These are phyloP conservation scores for Limnanthes douglasii DNA, from an alignment of 345 rosid species.

Conservation along the genomic window DNA sequence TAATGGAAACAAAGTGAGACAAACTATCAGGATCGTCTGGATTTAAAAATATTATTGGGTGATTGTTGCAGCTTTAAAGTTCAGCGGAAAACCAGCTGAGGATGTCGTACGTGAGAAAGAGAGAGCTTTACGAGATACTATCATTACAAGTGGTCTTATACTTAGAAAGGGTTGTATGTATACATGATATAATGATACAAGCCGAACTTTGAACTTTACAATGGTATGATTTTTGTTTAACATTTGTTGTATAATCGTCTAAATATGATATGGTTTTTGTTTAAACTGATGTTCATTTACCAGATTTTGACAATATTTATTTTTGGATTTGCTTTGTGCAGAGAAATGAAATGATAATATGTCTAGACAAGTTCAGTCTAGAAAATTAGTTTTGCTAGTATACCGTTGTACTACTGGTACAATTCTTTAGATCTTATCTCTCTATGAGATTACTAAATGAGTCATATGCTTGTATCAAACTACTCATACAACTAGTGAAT, in stretches of 20 bases:
- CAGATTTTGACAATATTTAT: background rate
- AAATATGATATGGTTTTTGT: no score
- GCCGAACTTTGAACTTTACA: conserved; percentile 54
- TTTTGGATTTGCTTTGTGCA: conserved; percentile 6
- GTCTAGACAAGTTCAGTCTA: conserved; percentile 43
- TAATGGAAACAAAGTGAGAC: conserved; percentile 72
- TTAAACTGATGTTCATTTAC: background rate
- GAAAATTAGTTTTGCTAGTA: no score
- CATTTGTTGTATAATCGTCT: background rate
- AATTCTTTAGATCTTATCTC: no score
- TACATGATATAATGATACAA: conserved; percentile 88
- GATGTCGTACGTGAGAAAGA: conserved; percentile 40
- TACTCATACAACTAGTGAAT: no score
- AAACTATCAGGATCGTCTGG: conserved; percentile 61
- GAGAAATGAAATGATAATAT: conserved; percentile 63
- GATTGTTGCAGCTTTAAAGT: conserved; percentile 44
- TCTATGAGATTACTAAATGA: no score
- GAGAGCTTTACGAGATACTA: conserved; percentile 33
- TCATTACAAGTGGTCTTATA: conserved; percentile 47
- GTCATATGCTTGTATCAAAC: no score
- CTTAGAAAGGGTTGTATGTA: conserved; percentile 54
- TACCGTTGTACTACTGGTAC: no score
- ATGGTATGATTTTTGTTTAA: conserved; percentile 27
- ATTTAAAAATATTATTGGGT: conserved; percentile 68
- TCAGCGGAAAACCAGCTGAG: conserved; percentile 77